Conservation (phyloP, 169 alveolate species). For the Eimeria maxima region DNA sequence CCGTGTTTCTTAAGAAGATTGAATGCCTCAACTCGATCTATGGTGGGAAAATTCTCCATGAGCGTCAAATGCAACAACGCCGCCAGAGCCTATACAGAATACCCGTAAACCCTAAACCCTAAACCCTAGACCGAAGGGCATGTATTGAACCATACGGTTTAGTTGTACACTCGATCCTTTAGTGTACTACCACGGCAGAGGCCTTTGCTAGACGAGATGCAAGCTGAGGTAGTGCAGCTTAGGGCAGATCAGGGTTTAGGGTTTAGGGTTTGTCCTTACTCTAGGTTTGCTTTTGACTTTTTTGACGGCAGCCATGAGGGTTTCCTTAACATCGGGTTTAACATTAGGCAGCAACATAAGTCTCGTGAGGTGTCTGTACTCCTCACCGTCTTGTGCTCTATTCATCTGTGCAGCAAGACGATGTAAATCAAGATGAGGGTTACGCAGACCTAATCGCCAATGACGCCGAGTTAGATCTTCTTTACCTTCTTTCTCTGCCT, state of each 20-base stretch:
- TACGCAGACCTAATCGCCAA: constrained; percentile 55
- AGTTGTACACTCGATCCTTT: neutral
- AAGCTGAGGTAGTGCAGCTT: neutral
- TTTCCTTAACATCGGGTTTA: constrained; percentile 2
- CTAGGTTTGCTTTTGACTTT: constrained; percentile 20
- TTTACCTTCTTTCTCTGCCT: constrained; percentile 11
- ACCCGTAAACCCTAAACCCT: constrained; percentile 25
- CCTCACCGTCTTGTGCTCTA: neutral
- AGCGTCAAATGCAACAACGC: constrained; percentile 60
- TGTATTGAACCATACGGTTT: neutral
- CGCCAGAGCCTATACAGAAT: constrained; percentile 40
- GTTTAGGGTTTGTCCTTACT: neutral
- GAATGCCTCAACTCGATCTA: constrained; percentile 34
- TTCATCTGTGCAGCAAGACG: neutral
- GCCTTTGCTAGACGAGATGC: neutral
- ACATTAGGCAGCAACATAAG: constrained; percentile 32
- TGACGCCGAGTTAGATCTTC: neutral
- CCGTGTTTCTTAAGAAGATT: neutral
- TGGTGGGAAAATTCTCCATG: constrained; percentile 33
- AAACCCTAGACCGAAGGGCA: constrained; percentile 17
- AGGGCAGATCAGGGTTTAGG: constrained; percentile 20
- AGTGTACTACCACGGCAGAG: neutral
- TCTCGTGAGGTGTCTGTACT: neutral
- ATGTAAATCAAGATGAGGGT: constrained; percentile 4
- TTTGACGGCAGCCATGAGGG: neutral